These are phyloP conservation scores for Zangia roseola DNA, from an alignment of 768 basidiomycete species.

Conservation along the genomic window DNA sequence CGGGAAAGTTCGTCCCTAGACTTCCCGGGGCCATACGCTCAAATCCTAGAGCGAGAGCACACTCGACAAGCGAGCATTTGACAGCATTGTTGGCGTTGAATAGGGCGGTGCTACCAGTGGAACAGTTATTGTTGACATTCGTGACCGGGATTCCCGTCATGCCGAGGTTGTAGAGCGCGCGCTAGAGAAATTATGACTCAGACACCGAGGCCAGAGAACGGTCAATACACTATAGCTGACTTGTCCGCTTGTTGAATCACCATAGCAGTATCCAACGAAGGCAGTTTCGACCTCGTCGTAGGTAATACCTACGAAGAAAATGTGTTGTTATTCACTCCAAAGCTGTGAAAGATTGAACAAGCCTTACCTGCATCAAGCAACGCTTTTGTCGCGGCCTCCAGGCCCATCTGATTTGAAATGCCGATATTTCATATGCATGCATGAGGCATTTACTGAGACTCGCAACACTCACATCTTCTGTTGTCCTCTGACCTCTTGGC, in stretches of 20 bases:
- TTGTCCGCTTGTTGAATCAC: slow-evolving; percentile 77
- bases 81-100: slow-evolving; percentile 72
- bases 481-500: slow-evolving; percentile 65
- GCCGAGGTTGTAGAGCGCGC: slow-evolving; percentile 79
- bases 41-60: slow-evolving; percentile 81
- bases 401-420: slow-evolving; percentile 59
- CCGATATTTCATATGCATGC: neutral
- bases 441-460: no score
- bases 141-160: slow-evolving; percentile 81
- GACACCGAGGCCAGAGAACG: neutral
- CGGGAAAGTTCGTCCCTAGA: slow-evolving; percentile 63
- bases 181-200: slow-evolving; percentile 35
- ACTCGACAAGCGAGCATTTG: slow-evolving; percentile 67
- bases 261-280: slow-evolving; percentile 76
- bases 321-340: neutral
- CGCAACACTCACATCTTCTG: slow-evolving; percentile 59
- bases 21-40: slow-evolving; percentile 82
- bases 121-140: slow-evolving; percentile 88
- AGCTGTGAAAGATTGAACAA: neutral
- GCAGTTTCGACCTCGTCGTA: slow-evolving; percentile 77
- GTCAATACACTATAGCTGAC: slow-evolving; percentile 34
- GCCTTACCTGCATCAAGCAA: slow-evolving; percentile 73
- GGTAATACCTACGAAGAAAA: slow-evolving; percentile 56
- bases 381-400: slow-evolving; percentile 86
- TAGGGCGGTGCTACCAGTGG: slow-evolving; percentile 77